Conservation (phyloP, 305 asterid genomes). For the Striga hermonthica region DNA sequence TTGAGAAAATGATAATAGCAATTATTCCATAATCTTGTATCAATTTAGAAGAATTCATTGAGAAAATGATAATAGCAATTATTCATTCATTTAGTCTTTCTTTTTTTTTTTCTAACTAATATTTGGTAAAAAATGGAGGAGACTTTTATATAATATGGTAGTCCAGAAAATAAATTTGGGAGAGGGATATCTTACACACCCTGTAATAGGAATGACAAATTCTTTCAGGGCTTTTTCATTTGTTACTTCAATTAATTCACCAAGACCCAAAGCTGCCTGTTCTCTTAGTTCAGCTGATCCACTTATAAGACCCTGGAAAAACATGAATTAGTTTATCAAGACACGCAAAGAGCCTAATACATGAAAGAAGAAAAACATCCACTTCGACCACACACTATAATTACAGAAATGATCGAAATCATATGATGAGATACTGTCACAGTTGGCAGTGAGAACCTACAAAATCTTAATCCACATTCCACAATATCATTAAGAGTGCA, state of each 20-base stretch:
- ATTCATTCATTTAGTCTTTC: no score
- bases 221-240: slow-evolving; percentile 81
- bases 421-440: neutral
- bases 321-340: slow-evolving; percentile 7
- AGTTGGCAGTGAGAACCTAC: neutral
- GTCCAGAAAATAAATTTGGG: neutral
- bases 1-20: slow-evolving; percentile 4
- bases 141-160: neutral
- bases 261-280: slow-evolving; percentile 97
- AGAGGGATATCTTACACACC: slow-evolving; percentile 46
- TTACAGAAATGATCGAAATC: slow-evolving; percentile 2
- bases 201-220: slow-evolving; percentile 94
- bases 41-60: neutral
- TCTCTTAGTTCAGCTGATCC: slow-evolving; percentile 96
- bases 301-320: slow-evolving; percentile 84
- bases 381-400: slow-evolving; percentile 10
- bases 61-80: neutral
- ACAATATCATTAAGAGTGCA: no score
- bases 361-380: slow-evolving; percentile 8
- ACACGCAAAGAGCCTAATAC: slow-evolving; percentile 2
- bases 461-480: neutral
- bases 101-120: no score
- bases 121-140: neutral
- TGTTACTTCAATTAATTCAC: slow-evolving; percentile 92
- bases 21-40: neutral